Base-by-base conservation (phyloP, 768 basidiomycete genomes). In the Lactarius akahatsu region DNA sequence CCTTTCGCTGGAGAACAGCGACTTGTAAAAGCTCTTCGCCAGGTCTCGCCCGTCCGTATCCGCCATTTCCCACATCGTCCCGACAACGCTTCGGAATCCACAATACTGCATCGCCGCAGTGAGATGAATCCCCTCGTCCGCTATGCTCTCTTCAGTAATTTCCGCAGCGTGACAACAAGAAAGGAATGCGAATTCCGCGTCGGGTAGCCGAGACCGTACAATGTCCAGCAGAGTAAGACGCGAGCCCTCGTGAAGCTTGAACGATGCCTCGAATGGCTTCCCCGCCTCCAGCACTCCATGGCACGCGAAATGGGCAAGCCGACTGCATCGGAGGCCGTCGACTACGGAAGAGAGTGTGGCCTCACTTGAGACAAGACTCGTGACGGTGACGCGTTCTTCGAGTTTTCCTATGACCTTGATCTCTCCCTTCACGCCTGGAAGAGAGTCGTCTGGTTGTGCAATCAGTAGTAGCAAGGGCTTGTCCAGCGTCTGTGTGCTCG, bases 11-110 rank as follows among this genome's bases (percentile, higher is more conserved):
- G 38, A 18, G 32, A 65, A 56, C 26, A 69, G 34, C 32, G 30
- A 28, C 38, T 43, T n/a, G 34, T 69, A 66, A 13, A 69, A 66
- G 10, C 5, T 40, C 38, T 55, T 45, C 7, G 64, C 65, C 15
- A 71, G n/a, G 8, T 52, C n/a, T 36, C n/a, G 32, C 15, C 66
- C 70, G n/a, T 71, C 70, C 26, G 18, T 23, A 15, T 71, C 70
- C 0, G 52, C 60, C 67, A 71, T 71, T 11, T 16, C 59, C 70
- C 70, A 71, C 63, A 69, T 41, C 0, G 50, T 52, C 0, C 50
- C 50, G 4, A 52, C 50, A 7, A 52, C 50, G 23, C 50, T 52
- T 6, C 64, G 59, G 62, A 64, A 71, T 16, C 69, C 70, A 38
- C 58, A 61, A 10, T 63, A 59, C n/a, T 20, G 68, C 70, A 70